Base-by-base conservation (phyloP, 345 rosid genomes). In the Eucalyptus sp. region DNA sequence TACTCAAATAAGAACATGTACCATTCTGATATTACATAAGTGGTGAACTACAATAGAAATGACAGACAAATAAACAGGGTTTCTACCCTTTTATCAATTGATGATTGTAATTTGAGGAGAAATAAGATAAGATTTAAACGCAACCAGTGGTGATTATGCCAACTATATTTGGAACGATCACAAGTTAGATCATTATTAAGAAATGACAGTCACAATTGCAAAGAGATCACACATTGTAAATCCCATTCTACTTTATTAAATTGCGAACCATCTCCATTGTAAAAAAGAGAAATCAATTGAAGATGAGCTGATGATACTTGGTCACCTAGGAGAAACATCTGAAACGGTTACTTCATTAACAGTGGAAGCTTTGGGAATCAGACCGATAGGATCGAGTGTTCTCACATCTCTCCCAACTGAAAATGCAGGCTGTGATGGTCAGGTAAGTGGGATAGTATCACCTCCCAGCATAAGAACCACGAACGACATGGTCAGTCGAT, bases 381-480 rank as follows among this genome's bases (percentile, higher is more conserved):
- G 0, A 41, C 25, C 25, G 5, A 10, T 33, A 3, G 8, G 4
- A 18, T 71, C 8, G 14, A 71, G 27, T 9, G 25, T 0, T 18
- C 0, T 71, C 25, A 10, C 81, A 37, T 71, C 12, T 25, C 90
- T 80, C 37, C 90, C 89, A 5, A 90, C 87, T 5, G 86, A 88
- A 52, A 90, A 93, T 52, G 93, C 91, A 15, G 93, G 93, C 7
- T 88, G 37, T 7, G 86, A 17, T 86, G 94, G 94, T 51, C 4
- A 33, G 44, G 91, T 88, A 88, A 93, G 91, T 7, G 85, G 17
- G 49, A 62, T 44, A 24, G 64, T 84, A 50, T 89, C 51, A 0
- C 50, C 68, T 46, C 71, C 58, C 10, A 89, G 33, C 87, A 86
- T 86, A 11, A 12, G 56, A 58, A 84, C 87, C 24, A 85, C 51